Base-by-base conservation (phyloP, 2,329 filamentous ascomycete species). In the Microsporum ferrugineum region DNA sequence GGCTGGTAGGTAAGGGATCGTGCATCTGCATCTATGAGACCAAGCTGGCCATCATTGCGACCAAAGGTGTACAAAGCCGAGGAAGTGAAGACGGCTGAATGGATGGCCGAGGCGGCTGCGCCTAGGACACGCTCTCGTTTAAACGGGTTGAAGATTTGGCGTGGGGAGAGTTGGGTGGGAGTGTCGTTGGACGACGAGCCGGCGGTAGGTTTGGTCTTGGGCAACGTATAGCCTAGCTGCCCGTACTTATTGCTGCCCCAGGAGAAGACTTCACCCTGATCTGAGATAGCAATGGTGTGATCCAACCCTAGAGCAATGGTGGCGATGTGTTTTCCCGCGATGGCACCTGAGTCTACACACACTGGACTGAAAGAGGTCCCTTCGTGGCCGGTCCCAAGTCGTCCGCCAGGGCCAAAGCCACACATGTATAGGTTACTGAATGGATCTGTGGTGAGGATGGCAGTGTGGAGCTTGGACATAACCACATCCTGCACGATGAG, bases 21-120 rank as follows among this genome's bases (percentile, higher is more conserved):
- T 31, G 94, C 95, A 74, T 97, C 92, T 0, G 94, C 92, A 71
- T 96, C 94, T 76, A 96, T 91, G 59, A 99, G 81, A 3, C 91
- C 94, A 55, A 99, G 82, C 72, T 99, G 94, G 1, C 94, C 94
- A 67, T 91, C 85, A 68, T 97, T 99, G 68, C 94, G 95, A 27
- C 94, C 94, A 80, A 95, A 99, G 1, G 90, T 95, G 71, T 89
- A 99, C 0, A 99, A 76, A 0, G 89, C 89, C 0, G 84, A 84
- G 0, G 82, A 80, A 0, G 90, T 96, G 69, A 94, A 88, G 0
- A 90, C 89, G 2, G 95, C 91, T 0, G 94, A 97, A 74, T 99
- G 94, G 43, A 95, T 85, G 0, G 89, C 81, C 1, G 94, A 97
- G 5, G 94, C 92, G 1, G 94, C 91, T 61, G 91, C 83, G 0